A percentile compares a stretch with the other conserved stretches of the same genome.
phyloP scores from a whole-genome alignment of 768 basidiomycete genomes.

The Harrya chromipes region DNA sequence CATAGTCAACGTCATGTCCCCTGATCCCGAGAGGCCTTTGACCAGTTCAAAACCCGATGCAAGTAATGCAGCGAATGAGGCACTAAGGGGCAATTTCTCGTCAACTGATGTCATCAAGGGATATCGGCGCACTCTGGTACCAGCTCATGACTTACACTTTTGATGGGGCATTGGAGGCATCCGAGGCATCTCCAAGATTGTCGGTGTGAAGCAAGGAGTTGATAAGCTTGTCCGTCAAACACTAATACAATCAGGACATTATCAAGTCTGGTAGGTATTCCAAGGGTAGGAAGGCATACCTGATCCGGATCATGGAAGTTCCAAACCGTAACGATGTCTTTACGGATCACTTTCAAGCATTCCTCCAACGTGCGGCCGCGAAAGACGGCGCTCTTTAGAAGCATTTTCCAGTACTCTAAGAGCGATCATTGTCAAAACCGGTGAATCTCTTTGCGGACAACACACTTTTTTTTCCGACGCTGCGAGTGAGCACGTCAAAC shows the following conservation, averaged over 20 bases:
- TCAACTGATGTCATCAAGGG: neutral
- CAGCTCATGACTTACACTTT: neutral
- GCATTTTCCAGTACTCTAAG: constrained; percentile 12
- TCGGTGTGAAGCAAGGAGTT: constrained; percentile 1
- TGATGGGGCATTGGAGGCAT: neutral
- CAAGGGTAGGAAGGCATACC: neutral
- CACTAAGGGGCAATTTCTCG: neutral
- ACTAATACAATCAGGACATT: neutral
- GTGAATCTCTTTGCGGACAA: neutral
- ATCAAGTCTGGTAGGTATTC: neutral
- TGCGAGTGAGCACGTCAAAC: neutral
- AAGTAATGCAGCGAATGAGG: neutral
- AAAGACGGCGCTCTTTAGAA: constrained; percentile 8
- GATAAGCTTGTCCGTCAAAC: constrained; percentile 7
- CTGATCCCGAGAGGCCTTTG: neutral
- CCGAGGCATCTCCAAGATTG: neutral
- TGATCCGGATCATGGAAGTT: constrained; percentile 13
- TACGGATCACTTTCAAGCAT: constrained; percentile 11
- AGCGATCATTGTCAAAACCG: neutral
- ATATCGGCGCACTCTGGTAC: too few species aligned
- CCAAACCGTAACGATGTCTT: constrained; percentile 11
- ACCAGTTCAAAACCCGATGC: neutral
- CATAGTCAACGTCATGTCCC: neutral
- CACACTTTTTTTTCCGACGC: constrained; percentile 14
- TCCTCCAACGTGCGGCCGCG: constrained; percentile 2